Base-by-base conservation (phyloP, 805 yeast genomes). In the Kodamaea kaohsiungensis region DNA sequence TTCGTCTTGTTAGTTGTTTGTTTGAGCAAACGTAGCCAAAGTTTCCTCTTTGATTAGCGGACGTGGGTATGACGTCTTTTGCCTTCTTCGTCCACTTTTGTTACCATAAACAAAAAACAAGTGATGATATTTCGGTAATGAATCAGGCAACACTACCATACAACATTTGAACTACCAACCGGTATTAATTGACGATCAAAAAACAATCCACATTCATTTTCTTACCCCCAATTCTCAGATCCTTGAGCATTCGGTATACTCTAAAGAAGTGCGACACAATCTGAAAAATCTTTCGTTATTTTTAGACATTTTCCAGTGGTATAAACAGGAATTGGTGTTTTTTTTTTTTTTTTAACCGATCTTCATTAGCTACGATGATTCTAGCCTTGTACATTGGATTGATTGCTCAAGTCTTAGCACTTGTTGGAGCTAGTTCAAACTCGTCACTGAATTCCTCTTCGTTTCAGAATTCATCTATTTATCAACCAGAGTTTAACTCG, bases 401-500 rank as follows among this genome's bases (percentile, higher is more conserved):
- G 8, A 12, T 12, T 30, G 35, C 35, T 9, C 35, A 30, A 25
- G 2, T 40, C 6, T 25, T 40, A 22, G 45, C 45, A 6, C 17
- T 40, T 19, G 45, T 40, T 17, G 45, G 13, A 7, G 45, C 45
- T 43, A 16, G 25, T 22, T 47, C 52, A 43, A 54, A 54, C 37
- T 17, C 46, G 46, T 12, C 18, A 17, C 53, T 30, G 35, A 30
- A 30, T 30, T 49, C 35, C 8, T 30, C 35, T 30, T 30, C 35
- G 35, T 30, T 30, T 12, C 35, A 30, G 35, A 56, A 53, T 40
- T 19, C 49, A 35, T 38, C 53, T 19, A 35, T 48, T 13, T 18
- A 48, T 2, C 58, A 52, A 19, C 50, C 53, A 19, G 42, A 40
- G 17, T 33, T 17, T 30, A 55, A 48, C 30, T 46, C 61, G 27